Base-by-base conservation (phyloP, 129 eudicot genomes). In the Flaveria brownii region DNA sequence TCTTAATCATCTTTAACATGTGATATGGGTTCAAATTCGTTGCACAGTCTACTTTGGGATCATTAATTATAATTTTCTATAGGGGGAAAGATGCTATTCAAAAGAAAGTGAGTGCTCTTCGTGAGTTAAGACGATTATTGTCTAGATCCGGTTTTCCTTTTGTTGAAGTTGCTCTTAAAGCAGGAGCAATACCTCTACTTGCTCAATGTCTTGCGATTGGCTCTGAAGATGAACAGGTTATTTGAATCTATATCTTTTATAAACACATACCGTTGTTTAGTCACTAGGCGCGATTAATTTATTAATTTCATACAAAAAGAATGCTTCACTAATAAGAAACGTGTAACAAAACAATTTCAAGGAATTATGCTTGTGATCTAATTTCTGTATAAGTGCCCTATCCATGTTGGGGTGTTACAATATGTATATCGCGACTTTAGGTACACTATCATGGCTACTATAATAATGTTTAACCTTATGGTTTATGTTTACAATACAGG, bases 121-220 rank as follows among this genome's bases (percentile, higher is more conserved):
- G 97, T 73, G 92, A 91, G 63, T 75, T 94, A 76, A 87, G 99
- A 76, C 84, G 85, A 12, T 80, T 91, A 73, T 79, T 94, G 62
- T 89, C 99, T 23, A 89, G 87, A 87, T 87, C 97, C 13, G 97
- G 91, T 43, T 89, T 84, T 66, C 97, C 97, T 82, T 93, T 96
- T 57, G 88, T 94, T 84, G 94, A 91, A 83, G 83, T 91, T 75
- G 96, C 99, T 68, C 85, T 91, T 33, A 78, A 82, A 78, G 85
- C 90, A 30, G 99, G 97, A 82, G 93, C 90, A 15, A 86, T 94
- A 54, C 83, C 91, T 81, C 54, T 85, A 33, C 89, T 94, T 68
- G 85, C 89, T 85, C 96, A 91, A 77, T 94, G 96, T 76, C 97
- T 94, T 73, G 83, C 96, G 28, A 91, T 89, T 80, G 96, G 99